Percentiles rank a stretch among this genome's conserved stretches.
Conservation (phyloP, 306 rosid genomes). For the Begonia fuchsioides region DNA sequence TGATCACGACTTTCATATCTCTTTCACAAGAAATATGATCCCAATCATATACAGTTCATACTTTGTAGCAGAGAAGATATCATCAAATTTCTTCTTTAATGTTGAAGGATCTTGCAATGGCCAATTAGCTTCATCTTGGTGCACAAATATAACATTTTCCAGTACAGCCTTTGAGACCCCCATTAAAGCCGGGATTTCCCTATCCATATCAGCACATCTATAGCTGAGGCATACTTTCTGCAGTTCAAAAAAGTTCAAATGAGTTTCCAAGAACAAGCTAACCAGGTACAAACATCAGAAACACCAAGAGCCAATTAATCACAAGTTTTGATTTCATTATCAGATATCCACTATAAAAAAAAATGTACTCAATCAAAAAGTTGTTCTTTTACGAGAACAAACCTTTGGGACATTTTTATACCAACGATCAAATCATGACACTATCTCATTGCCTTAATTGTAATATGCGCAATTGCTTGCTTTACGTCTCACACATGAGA, state of each 20-base stretch:
- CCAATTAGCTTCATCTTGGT: conserved; percentile 99
- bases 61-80: conserved; percentile 93
- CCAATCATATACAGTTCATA: conserved; percentile 12
- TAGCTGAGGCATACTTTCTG: conserved; percentile 92
- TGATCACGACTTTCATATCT: too few species aligned
- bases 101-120: conserved; percentile 98
- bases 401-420: too few species aligned
- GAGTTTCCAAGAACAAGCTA: neutral
- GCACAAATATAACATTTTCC: conserved; percentile 86
- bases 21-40: too few species aligned
- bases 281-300: neutral
- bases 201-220: conserved; percentile 95
- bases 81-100: conserved; percentile 83
- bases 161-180: conserved; percentile 93
- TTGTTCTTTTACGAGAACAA: too few species aligned
- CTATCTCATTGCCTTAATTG: too few species aligned
- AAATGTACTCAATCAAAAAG: neutral
- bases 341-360: neutral
- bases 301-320: neutral
- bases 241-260: conserved; percentile 6
- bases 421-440: too few species aligned
- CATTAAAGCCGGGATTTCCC: conserved; percentile 82
- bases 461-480: too few species aligned
- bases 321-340: neutral
- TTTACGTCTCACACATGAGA: too few species aligned